Base-by-base conservation (phyloP, 73 alveolate genomes). In the Blepharisma stoltei region DNA sequence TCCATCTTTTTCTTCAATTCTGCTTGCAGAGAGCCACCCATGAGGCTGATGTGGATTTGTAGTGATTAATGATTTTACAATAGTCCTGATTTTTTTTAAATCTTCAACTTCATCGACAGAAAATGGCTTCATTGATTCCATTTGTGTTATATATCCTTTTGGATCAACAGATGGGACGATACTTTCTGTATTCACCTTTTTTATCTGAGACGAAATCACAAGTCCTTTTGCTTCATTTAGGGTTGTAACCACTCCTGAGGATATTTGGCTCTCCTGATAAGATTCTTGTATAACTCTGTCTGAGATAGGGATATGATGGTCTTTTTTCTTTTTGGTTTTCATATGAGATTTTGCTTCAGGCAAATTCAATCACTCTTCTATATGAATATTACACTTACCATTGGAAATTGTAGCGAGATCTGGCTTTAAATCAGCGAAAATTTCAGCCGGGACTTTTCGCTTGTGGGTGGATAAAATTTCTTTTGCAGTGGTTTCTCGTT, bases 1-100 rank as follows among this genome's bases (percentile, higher is more conserved):
- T 11, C 97, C 96, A 88, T 94, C 99, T 60, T 86, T 77, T 41
- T 93, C 98, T 76, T 96, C 99, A 76, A 96, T 83, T 84, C 99
- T 88, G 18, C 98, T 98, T 11, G 95, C 93, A 25, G 98, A 94
- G 32, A 96, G 89, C 98, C 99, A 96, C 50, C 97, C 96, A 76
- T 85, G 78, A n/a, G 97, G 90, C 78, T 78, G 84, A 23, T 93
- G 87, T 7, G 98, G 99, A 71, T 94, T 90, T 23, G 95, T 81
- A 52, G 66, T 43, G 23, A 94, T 90, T n/a, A 92, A 86, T 70
- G 88, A 67, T 66, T 87, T 93, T 71, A 95, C 68, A 67, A 95
- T 81, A 47, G 80, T 55, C 75, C 96, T 87, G 1, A 98, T 97
- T 77, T 92, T 92, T 75, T 94, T 93, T 66, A 93, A 85, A 83